Percentiles rank a stretch among this genome's conserved stretches.
Evolutionary conservation across 108 stramenopile species (phyloP).

Genomic region (Aurantiochytrium sp.): DNA sequence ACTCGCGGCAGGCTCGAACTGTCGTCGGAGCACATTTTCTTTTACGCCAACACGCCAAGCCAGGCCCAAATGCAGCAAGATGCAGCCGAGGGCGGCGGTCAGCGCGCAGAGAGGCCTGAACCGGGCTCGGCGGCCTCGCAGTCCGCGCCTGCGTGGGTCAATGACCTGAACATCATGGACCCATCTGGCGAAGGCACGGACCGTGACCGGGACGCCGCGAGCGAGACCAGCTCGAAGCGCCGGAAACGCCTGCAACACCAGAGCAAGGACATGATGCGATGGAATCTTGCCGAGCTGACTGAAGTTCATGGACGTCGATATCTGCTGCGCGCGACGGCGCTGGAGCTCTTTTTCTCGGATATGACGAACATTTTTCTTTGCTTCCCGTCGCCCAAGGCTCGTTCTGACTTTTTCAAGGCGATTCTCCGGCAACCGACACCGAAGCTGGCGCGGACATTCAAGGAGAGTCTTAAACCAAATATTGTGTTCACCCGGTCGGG

Average conservation of each 20-base stretch:
- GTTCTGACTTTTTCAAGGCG: constrained; percentile 68
- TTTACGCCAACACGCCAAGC: background rate
- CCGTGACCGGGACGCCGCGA: background rate
- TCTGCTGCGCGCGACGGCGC: constrained; percentile 76
- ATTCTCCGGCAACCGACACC: constrained; percentile 73
- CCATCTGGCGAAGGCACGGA: background rate
- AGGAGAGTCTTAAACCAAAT: constrained; percentile 55
- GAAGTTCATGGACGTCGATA: constrained; percentile 77
- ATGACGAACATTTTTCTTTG: constrained; percentile 78
- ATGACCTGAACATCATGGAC: background rate
- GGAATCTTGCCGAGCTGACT: background rate
- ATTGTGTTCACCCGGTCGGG: background rate
- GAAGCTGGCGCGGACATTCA: constrained; percentile 74
- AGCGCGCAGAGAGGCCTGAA: too few relatives aligned
- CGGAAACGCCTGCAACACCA: background rate
- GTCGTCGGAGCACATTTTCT: background rate
- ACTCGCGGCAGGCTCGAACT: background rate
- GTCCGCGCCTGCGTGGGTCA: background rate
- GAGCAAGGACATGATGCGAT: background rate
- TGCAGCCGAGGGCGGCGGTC: background rate
- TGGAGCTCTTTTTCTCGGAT: constrained; percentile 85
- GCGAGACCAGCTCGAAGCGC: background rate
- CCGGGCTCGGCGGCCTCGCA: too few relatives aligned
- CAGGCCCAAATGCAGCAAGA: background rate
- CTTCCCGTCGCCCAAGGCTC: constrained; percentile 80